Evolutionary conservation across 1,284 basidiomycete genomes (phyloP), one percentile per base, ranked within the genome.

Genomic region (Ceratobasidium sp.): DNA sequence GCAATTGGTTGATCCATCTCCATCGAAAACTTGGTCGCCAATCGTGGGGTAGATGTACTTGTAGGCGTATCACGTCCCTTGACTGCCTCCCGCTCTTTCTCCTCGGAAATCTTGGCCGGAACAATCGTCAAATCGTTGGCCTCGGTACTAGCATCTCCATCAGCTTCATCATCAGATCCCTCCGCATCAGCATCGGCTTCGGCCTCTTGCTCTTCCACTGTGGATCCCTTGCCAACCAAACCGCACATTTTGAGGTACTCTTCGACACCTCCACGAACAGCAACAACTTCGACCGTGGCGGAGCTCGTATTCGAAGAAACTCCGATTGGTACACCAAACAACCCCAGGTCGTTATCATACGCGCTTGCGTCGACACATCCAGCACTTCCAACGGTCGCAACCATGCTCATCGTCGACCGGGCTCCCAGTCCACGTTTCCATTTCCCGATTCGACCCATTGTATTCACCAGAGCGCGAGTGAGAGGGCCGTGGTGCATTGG

Each of bases 401-500:
- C 45, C 21, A 73, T 58, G 43, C 45, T 41, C 50, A 62, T 52
- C 23, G 81, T 79, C 21, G 78, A 78, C 3, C 88, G 82, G 18
- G 88, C 85, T 74, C 91, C 89, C 55, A 93, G 79, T 14, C 91
- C 91, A 1, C 92, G 86, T 76, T 86, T 91, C 90, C 92, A 93
- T n/a, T 90, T 83, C 8, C 93, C 92, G 16, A 94, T 81, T 2
- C 90, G 86, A 1, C 92, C 90, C 60, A 93, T 90, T 0, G 92
- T 93, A 80, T 90, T 92, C 52, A 92, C 90, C 60, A 94, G 87
- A 12, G 86, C 92, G 3, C 91, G 85, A 0, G 91, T 92, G 30
- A 93, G 82, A 0, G 89, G 84, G 76, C 84, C 89, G 10, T 74
- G 74, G 30, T 74, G 74, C 74, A 73, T 74, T 26, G 71, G 72